Percentiles rank a stretch among this genome's conserved stretches.
These are phyloP conservation scores for Rhizophora apiculata DNA, from an alignment of 345 rosid genomes.

Conservation along the genomic window DNA sequence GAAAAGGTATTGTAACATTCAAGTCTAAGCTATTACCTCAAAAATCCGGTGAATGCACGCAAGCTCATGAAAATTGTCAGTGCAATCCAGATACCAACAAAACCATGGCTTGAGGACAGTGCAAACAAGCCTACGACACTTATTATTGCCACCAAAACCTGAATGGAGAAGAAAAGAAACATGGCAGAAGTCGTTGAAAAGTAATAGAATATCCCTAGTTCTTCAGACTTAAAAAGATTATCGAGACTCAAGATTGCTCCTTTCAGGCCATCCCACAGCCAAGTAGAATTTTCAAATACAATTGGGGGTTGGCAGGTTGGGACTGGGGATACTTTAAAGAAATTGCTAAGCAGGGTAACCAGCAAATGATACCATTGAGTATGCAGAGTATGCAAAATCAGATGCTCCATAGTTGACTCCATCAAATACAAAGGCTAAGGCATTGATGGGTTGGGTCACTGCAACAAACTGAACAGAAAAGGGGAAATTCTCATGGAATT, in stretches of 20 bases:
- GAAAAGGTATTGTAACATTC: not conserved
- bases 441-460: conserved; percentile 28
- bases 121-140: conserved; percentile 31
- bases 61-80: conserved; percentile 36
- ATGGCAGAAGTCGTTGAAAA: too few species aligned
- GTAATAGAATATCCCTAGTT: not conserved
- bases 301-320: too few species aligned
- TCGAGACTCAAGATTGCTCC: not conserved
- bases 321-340: too few species aligned
- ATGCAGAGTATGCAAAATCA: conserved; percentile 28
- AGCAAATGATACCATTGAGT: conserved; percentile 24
- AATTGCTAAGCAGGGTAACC: not conserved
- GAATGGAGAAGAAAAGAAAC: not conserved
- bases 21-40: conserved; percentile 26
- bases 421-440: conserved; percentile 29
- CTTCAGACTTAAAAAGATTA: too few species aligned
- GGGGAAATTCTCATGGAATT: not conserved
- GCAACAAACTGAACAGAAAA: conserved; percentile 22
- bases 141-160: conserved; percentile 37
- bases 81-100: conserved; percentile 42
- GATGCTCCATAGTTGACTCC: conserved; percentile 33
- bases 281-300: too few species aligned
- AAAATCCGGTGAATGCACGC: conserved; percentile 35
- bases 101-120: conserved; percentile 34
- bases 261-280: too few species aligned